phyloP scores from a whole-genome alignment of 306 rosid genomes.

The Trichosanthes truncata region DNA sequence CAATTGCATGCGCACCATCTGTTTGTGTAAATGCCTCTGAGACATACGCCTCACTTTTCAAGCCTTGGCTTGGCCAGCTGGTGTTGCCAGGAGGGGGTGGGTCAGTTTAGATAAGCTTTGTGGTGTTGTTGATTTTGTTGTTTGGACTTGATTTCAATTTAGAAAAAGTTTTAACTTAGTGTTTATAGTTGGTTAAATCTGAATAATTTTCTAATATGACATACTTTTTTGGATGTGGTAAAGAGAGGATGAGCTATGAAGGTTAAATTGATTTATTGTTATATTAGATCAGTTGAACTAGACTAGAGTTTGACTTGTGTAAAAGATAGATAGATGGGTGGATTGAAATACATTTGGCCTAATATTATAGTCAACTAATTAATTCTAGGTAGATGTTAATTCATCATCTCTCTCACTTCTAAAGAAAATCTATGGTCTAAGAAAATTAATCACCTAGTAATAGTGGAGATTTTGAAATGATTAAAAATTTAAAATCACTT shows the following conservation, averaged over 20 bases:
- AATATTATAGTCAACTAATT: neutral
- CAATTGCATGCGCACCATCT: constrained; percentile 9
- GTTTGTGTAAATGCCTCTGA: neutral
- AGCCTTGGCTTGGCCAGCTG: neutral
- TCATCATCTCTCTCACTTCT: neutral
- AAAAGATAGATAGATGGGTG: neutral
- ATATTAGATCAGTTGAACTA: neutral
- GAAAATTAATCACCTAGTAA: too few species aligned
- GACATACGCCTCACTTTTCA: neutral
- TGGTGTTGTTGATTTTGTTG: neutral
- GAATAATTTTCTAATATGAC: neutral
- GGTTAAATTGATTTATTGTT: neutral
- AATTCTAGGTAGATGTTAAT: neutral
- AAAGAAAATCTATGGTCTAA: neutral
- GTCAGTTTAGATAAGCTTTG: neutral
- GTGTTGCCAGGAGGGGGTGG: neutral
- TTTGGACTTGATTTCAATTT: too few species aligned
- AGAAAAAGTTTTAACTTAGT: too few species aligned
- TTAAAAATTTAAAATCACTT: too few species aligned
- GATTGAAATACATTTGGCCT: neutral
- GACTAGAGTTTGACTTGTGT: neutral
- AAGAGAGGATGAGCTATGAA: neutral
- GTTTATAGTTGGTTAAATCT: neutral
- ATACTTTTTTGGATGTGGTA: neutral
- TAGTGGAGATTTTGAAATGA: too few species aligned